Base-by-base conservation (phyloP, 1,284 basidiomycete species). In the Cryptococcus sp. region DNA sequence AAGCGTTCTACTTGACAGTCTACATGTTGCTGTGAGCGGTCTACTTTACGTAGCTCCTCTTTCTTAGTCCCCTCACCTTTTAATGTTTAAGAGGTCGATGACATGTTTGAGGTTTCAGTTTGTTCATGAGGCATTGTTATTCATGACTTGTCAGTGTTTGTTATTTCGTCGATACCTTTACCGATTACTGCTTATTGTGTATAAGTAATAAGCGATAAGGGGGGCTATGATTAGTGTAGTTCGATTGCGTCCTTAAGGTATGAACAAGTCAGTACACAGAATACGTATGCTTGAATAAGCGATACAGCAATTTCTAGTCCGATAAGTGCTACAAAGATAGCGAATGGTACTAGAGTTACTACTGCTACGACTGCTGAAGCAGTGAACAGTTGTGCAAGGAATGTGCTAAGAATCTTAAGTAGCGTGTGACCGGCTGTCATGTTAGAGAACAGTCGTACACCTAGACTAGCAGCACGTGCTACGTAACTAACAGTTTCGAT, bases 201-300 rank as follows among this genome's bases (percentile, higher is more conserved):
- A 23, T 10, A 10, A 7, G 23, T 46, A 15, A 10, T 13, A 46
- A 7, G 11, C 10, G 44, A 30, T 8, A 7, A 30, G 8, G 23
- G 8, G 23, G 8, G 8, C 10, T 46, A 49, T 37, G 23, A 23
- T 58, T 72, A 70, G 55, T 70, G 69, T 61, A 71, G 56, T 56
- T 72, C 65, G 59, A 73, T 70, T 52, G 67, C 67, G 58, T 75
- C 73, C 64, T 73, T 73, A 54, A 76, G 56, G 57, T 76, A 73
- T 53, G 66, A 66, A 61, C 62, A 64, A 58, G 67, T 68, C 62
- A 73, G 63, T 53, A 74, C 61, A 67, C 65, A 67, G 62, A 74
- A 71, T 64, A 75, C 73, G 60, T 74, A 75, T 58, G 71, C 65
- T 71, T 74, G 72, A 58, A 74, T 74, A 55, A 75, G 64, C 61